Base-by-base conservation (phyloP, 164 flowering plant genomes). In the Houttuynia cordata region DNA sequence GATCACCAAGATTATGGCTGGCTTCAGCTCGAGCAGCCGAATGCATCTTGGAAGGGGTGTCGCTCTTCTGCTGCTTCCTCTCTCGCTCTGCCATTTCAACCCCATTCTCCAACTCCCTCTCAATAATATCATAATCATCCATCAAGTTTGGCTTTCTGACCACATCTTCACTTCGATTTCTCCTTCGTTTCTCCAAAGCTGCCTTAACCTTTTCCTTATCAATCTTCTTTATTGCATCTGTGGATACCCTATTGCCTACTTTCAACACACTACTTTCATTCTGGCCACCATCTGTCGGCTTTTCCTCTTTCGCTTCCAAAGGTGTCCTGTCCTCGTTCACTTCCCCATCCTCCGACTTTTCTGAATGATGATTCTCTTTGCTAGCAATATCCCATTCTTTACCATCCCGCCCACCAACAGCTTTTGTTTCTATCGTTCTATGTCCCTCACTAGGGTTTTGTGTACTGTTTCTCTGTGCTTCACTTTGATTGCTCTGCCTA, bases 41-140 rank as follows among this genome's bases (percentile, higher is more conserved):
- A 8, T 37, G 60, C 42, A 34, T 37, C 23, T 34, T 58, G n/a
- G 40, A 34, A 37, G 10, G 69, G 24, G 74, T 51, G 37, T 2
- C 6, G 87, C 84, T 80, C 68, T 71, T 74, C 24, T 76, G 88
- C 68, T 79, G 87, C 68, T 77, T 79, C 52, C 78, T 71, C 56
- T 80, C 91, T 39, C 61, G 71, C 69, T 77, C 55, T 1, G 91
- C 88, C 67, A 85, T 52, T 69, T 88, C 98, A 58, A 92, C 64
- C 9, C 91, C 97, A 69, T 81, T 94, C 70, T 92, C 98, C 61
- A 92, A 76, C 69, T 84, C 93, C 64, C 83, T 77, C 78, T 87
- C 96, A 64, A 89, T 86, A 17, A 88, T 78, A 64, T 85, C 97
- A 79, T 83, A 83, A 39, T 89, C 96, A 76, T 91, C 96, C 85